phyloP scores from a whole-genome alignment of 208 protist species.

The Zelonia costaricensis region DNA sequence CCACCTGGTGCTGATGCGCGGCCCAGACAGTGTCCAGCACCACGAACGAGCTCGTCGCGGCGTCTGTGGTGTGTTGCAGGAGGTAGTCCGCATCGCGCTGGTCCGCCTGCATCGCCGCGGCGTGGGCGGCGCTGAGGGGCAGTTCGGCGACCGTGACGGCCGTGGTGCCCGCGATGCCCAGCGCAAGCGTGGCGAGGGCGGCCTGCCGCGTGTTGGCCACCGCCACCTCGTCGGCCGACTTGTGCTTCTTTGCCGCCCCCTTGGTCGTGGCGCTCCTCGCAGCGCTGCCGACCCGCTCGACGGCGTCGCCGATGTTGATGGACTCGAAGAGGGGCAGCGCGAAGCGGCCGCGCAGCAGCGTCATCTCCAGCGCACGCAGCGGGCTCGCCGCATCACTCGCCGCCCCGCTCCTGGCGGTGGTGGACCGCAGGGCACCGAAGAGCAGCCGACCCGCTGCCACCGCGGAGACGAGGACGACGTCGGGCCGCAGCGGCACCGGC shows the following conservation, averaged over 20 bases:
- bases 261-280: too few relatives aligned
- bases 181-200: slow-evolving; percentile 13
- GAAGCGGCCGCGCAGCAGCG: slow-evolving; percentile 71
- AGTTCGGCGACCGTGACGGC: slow-evolving; percentile 34
- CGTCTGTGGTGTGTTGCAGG: slow-evolving; percentile 28
- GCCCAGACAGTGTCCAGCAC: slow-evolving; percentile 52
- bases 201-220: neutral
- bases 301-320: slow-evolving; percentile 25
- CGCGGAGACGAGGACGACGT: slow-evolving; percentile 48
- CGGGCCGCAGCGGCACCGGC: slow-evolving; percentile 53
- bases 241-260: too few relatives aligned
- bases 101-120: neutral
- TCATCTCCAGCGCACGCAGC: slow-evolving; percentile 27
- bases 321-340: slow-evolving; percentile 67
- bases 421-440: slow-evolving; percentile 32
- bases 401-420: neutral
- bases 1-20: slow-evolving; percentile 45
- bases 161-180: slow-evolving; percentile 13
- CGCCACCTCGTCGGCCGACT: neutral
- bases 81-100: slow-evolving; percentile 19
- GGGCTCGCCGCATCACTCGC: neutral
- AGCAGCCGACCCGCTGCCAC: slow-evolving; percentile 39
- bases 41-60: slow-evolving; percentile 35
- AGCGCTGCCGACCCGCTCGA: slow-evolving; percentile 5
- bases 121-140: slow-evolving; percentile 8